A percentile compares a stretch with the other conserved stretches of the same genome.
Conservation (phyloP, 306 rosid species). For the Cicer yamashitae region DNA sequence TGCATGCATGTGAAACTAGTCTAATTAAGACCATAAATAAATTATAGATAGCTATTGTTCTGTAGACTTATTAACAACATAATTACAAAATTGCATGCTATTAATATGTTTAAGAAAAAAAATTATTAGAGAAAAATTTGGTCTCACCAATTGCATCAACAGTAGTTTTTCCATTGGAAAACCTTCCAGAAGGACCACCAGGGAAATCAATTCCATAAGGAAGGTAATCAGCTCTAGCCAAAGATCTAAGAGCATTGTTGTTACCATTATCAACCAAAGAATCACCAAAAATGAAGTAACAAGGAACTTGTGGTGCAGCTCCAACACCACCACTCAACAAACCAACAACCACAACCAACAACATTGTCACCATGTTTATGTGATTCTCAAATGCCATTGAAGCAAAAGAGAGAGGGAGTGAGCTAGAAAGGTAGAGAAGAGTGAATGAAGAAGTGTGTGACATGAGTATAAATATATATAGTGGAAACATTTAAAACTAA, state of each 20-base stretch:
- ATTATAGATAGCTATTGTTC: neutral
- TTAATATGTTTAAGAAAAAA: neutral
- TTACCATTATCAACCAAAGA: conserved; percentile 74
- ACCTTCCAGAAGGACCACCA: conserved; percentile 68
- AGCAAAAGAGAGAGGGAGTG: conserved; percentile 36
- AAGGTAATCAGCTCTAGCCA: conserved; percentile 58
- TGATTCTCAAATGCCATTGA: conserved; percentile 45
- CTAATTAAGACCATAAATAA: neutral
- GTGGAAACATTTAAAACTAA: neutral
- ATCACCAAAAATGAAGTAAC: conserved; percentile 68
- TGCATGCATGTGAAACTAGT: conserved; percentile 37
- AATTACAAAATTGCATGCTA: conserved; percentile 18
- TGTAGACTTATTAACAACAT: conserved; percentile 11
- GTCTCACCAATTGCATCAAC: conserved; percentile 69
- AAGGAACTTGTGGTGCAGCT: conserved; percentile 65
- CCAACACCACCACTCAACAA: conserved; percentile 45
- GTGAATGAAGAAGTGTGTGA: conserved; percentile 40
- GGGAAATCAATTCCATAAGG: conserved; percentile 78
- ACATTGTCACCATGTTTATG: conserved; percentile 10
- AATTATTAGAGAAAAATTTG: neutral
- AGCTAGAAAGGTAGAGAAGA: neutral
- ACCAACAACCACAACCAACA: conserved; percentile 45
- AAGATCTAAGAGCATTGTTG: conserved; percentile 55
- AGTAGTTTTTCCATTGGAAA: conserved; percentile 59
- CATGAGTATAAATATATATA: conserved; percentile 33